These are phyloP conservation scores for Suillus discolor DNA, from an alignment of 768 basidiomycete genomes.

Conservation along the genomic window DNA sequence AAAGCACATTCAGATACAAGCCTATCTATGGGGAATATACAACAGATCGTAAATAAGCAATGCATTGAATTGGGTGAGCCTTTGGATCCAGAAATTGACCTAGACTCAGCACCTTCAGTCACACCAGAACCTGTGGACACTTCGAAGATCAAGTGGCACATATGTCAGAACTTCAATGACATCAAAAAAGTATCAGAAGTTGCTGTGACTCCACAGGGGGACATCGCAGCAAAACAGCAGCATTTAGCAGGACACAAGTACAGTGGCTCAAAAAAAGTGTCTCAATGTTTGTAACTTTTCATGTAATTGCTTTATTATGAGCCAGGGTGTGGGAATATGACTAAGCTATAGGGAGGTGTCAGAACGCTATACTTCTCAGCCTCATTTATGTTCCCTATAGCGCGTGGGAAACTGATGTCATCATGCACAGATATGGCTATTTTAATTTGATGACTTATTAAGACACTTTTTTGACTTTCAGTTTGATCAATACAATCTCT, in stretches of 20 bases:
- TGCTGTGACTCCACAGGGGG: slow-evolving; percentile 24
- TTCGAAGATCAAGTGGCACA: background rate
- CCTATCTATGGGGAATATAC: slow-evolving; percentile 15
- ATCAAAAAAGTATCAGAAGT: background rate
- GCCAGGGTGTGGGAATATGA: no score
- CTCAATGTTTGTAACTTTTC: no score
- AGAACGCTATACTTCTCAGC: no score
- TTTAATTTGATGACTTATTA: no score
- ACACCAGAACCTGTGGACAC: background rate
- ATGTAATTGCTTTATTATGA: no score
- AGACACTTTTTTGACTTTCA: no score
- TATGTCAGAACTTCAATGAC: background rate
- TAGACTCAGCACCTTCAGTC: background rate
- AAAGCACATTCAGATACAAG: slow-evolving; percentile 16
- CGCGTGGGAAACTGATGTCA: no score
- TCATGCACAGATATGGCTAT: no score
- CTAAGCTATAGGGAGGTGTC: no score
- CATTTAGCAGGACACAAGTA: slow-evolving; percentile 34
- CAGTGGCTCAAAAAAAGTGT: no score
- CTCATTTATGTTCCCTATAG: no score
- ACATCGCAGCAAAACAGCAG: slow-evolving; percentile 43
- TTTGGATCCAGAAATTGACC: background rate
- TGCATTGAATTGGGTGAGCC: background rate
- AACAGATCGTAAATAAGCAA: slow-evolving; percentile 9
- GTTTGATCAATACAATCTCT: no score